A percentile compares a stretch with the other conserved stretches of the same genome.
Conservation (phyloP, 2,329 filamentous ascomycete genomes). For the Bipolaris oryzae region DNA sequence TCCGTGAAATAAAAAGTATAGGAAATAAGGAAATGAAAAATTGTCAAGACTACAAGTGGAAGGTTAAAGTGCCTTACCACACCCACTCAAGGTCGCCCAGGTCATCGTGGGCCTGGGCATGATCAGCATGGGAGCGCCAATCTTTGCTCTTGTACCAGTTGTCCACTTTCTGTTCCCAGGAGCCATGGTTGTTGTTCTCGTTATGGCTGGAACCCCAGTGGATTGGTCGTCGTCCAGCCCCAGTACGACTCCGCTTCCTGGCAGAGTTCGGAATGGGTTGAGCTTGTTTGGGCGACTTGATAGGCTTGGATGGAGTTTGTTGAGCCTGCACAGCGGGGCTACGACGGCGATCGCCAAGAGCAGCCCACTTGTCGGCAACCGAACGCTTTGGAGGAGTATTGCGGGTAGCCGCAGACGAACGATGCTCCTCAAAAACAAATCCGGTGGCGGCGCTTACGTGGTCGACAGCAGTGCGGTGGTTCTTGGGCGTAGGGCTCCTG, state of each 20-base stretch:
- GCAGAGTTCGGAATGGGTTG: constrained; percentile 43
- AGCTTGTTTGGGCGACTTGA: constrained; percentile 41
- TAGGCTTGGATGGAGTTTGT: constrained; percentile 52
- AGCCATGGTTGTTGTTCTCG: constrained; percentile 37
- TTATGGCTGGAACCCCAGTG: constrained; percentile 46
- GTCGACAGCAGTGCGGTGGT: constrained; percentile 60
- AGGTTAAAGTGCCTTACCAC: constrained; percentile 76
- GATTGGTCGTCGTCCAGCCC: constrained; percentile 47
- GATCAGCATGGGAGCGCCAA: constrained; percentile 55
- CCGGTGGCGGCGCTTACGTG: constrained; percentile 70
- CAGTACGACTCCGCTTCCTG: constrained; percentile 49
- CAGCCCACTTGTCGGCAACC: constrained; percentile 84
- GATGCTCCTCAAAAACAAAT: constrained; percentile 74
- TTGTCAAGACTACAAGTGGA: constrained; percentile 62
- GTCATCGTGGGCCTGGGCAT: constrained; percentile 59
- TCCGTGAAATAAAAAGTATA: constrained; percentile 29
- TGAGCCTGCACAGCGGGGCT: constrained; percentile 60
- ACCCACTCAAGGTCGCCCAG: constrained; percentile 90
- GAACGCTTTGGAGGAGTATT: constrained; percentile 71
- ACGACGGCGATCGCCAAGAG: constrained; percentile 81
- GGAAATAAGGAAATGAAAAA: constrained; percentile 44
- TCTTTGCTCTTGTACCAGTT: constrained; percentile 56
- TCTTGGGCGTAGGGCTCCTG: constrained; percentile 47
- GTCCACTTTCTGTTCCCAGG: constrained; percentile 47
- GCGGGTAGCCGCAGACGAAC: constrained; percentile 48